These are phyloP conservation scores for Pseudogymnoascus sp. DNA, from an alignment of 2,329 filamentous ascomycete genomes.

Conservation along the genomic window DNA sequence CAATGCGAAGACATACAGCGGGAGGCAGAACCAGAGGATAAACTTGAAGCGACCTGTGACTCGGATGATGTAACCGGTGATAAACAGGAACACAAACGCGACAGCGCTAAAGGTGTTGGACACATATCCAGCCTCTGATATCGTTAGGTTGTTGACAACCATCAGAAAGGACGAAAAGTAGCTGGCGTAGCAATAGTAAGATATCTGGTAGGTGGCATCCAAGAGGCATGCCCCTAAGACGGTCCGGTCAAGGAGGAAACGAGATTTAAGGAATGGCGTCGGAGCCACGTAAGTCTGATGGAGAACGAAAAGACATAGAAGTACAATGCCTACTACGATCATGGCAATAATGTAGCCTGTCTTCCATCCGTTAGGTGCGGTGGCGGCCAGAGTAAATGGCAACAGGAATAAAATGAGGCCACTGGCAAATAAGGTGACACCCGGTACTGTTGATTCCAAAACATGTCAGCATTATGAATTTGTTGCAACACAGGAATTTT, in stretches of 20 bases:
- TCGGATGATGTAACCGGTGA: slow-evolving; percentile 42
- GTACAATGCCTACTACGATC: slow-evolving; percentile 42
- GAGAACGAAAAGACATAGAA: slow-evolving; percentile 30
- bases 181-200: slow-evolving; percentile 11
- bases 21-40: slow-evolving; percentile 40
- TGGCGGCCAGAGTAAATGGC: slow-evolving; percentile 47
- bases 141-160: slow-evolving; percentile 23
- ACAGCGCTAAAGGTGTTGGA: slow-evolving; percentile 38
- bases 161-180: slow-evolving; percentile 17
- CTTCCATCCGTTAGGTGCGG: slow-evolving; percentile 38
- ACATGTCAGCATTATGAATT: not conserved
- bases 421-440: slow-evolving; percentile 41
- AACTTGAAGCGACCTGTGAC: slow-evolving; percentile 46
- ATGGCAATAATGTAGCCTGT: slow-evolving; percentile 40
- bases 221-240: slow-evolving; percentile 25
- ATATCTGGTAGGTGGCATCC: slow-evolving; percentile 15
- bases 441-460: slow-evolving; percentile 28
- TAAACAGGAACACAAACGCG: slow-evolving; percentile 38
- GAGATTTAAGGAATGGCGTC: slow-evolving; percentile 37
- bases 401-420: slow-evolving; percentile 49
- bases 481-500: not conserved
- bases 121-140: slow-evolving; percentile 24
- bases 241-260: slow-evolving; percentile 30
- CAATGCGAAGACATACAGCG: slow-evolving; percentile 46
- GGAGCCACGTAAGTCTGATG: slow-evolving; percentile 42